Evolutionary conservation across 2,329 filamentous ascomycete species (phyloP).

Genomic region (Aspergillus niger): DNA sequence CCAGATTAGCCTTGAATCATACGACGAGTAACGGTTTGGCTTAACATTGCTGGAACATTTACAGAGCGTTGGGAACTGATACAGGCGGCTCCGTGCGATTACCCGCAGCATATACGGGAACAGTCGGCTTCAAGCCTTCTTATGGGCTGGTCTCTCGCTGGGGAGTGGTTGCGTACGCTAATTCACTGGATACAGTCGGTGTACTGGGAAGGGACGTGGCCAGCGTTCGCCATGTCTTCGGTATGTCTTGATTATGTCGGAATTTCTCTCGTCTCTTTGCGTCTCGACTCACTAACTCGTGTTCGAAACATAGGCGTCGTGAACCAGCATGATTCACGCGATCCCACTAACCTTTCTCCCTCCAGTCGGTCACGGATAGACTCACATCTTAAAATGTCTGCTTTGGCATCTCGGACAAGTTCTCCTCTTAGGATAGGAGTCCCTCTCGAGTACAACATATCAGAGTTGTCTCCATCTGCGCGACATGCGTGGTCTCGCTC

Average conservation of each 20-base stretch:
- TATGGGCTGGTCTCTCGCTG: constrained; percentile 84
- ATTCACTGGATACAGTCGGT: constrained; percentile 88
- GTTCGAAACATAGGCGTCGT: constrained; percentile 46
- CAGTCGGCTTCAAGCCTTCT: constrained; percentile 85
- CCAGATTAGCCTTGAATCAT: not conserved
- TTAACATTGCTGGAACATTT: constrained; percentile 9
- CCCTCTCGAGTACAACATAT: constrained; percentile 80
- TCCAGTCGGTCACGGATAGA: constrained; percentile 56
- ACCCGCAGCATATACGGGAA: constrained; percentile 82
- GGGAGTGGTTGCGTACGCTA: constrained; percentile 88
- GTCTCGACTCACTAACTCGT: constrained; percentile 17
- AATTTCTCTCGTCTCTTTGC: not conserved
- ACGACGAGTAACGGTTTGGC: not conserved
- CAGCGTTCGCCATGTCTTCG: constrained; percentile 56
- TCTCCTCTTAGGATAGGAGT: constrained; percentile 57
- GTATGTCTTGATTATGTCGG: constrained; percentile 39
- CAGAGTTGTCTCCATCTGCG: constrained; percentile 71
- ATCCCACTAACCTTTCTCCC: constrained; percentile 71
- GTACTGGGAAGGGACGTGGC: constrained; percentile 63
- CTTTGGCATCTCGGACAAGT: constrained; percentile 25
- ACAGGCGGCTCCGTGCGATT: constrained; percentile 87
- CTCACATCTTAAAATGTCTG: constrained; percentile 44
- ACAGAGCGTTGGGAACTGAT: constrained; percentile 80
- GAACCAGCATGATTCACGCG: constrained; percentile 65
- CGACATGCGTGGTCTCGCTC: constrained; percentile 68